Conservation (phyloP, 371 early-diverging fungal species). For the Mortierella sp. region DNA sequence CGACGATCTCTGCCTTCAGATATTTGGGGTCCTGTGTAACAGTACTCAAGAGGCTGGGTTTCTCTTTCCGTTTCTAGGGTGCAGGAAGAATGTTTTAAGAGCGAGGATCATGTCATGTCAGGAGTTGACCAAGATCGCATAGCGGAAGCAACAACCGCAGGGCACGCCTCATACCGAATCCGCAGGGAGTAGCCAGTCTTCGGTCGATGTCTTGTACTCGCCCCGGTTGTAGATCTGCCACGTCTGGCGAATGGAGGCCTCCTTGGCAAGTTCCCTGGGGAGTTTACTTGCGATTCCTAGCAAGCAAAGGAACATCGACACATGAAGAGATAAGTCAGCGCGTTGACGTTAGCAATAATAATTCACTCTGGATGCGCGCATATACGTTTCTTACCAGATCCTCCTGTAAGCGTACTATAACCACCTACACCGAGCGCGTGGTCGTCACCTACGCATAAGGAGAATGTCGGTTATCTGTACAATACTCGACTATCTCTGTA, state of each 20-base stretch:
- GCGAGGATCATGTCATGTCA: too few relatives aligned
- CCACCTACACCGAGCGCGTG: constrained; percentile 49
- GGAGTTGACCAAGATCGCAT: too few relatives aligned
- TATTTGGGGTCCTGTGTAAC: constrained; percentile 40
- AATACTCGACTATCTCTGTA: too few relatives aligned
- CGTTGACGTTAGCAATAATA: not conserved
- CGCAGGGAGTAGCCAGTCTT: constrained; percentile 54
- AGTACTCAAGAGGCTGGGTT: constrained; percentile 26
- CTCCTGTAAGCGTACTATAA: constrained; percentile 27
- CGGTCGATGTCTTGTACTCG: constrained; percentile 39
- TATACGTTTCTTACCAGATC: constrained; percentile 24
- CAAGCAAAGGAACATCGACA: not conserved
- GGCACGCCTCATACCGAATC: constrained; percentile 39
- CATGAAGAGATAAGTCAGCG: not conserved
- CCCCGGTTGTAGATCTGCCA: constrained; percentile 55
- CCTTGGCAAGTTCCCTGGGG: constrained; percentile 33
- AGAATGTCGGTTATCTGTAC: too few relatives aligned
- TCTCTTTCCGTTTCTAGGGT: constrained; percentile 39
- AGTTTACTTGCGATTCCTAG: constrained; percentile 39
- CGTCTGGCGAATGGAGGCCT: constrained; percentile 38
- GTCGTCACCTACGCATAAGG: constrained; percentile 26
- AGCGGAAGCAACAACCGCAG: too few relatives aligned
- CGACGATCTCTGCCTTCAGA: constrained; percentile 41
- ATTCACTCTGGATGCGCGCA: too few relatives aligned
- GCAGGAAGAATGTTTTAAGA: too few relatives aligned